Evolutionary conservation across 306 rosid species (phyloP), one percentile per base, ranked within the genome.

Genomic region (Lotus japonicus): DNA sequence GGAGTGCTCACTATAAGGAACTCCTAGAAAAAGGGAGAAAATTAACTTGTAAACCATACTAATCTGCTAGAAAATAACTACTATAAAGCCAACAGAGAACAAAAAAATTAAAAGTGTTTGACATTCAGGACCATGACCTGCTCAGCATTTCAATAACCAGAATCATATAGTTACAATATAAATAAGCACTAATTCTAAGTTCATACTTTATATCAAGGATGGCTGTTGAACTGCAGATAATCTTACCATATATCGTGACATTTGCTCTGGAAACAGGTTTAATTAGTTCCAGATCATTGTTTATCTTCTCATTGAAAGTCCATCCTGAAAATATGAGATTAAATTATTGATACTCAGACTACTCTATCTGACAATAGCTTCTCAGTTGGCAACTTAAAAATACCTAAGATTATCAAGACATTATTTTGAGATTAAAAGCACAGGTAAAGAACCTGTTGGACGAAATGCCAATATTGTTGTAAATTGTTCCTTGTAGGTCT

Each of bases 1-100:
- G 76, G 87, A 83, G 54, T 83, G 87, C 83, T 83, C 87, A 61
- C 87, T 83, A 66, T 83, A 83, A 59, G 87, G 87, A 83, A 83
- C 87, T 54, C 87, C 87, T 83, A 4, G 16, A 57, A 81, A 17
- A 55, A 58, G 11, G 33, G 38, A 62, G 57, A 79, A 75, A 74
- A 12, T 12, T 15, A 50, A 58, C 11, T 83, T 5, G 1, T 71
- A 58, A 68, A 49, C 58, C 54, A 46, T 46, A 36, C 11, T 44
- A 2, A 26, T 26, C 31, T 26, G 31, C 31, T 26, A 26, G 31
- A 26, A 26, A 26, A 26, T 26, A 26, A 26, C 31, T 2, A 26
- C 31, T 26, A 26, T 26, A 26, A 2, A 26, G 31, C 31, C 31
- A 26, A 4, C 31, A 26, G 4, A 26, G 31, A 26, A 26, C 4